Conservation (phyloP, 2,329 filamentous ascomycete species). For the Aaosphaeria pasadenensis region DNA sequence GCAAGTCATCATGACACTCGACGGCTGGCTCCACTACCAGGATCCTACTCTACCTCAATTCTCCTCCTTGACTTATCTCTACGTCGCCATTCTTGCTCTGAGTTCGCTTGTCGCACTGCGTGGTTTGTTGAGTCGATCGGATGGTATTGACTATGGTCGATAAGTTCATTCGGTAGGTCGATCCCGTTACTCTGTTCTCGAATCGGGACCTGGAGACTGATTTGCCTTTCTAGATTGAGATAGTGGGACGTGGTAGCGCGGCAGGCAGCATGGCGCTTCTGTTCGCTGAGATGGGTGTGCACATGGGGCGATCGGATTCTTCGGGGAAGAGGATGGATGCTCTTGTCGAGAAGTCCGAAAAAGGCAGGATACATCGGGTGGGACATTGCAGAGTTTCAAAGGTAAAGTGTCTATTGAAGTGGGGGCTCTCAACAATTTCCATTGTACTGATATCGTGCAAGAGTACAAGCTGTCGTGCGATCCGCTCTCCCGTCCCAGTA, state of each 20-base stretch:
- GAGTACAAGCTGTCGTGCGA: constrained; percentile 52
- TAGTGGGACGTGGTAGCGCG: constrained; percentile 60
- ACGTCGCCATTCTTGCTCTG: constrained; percentile 22
- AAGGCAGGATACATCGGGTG: constrained; percentile 34
- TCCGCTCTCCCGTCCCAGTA: constrained; percentile 46
- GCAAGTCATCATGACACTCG: constrained; percentile 7
- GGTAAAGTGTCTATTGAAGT: constrained; percentile 9
- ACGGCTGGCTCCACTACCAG: constrained; percentile 24
- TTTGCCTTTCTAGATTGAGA: constrained; percentile 46
- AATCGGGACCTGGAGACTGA: constrained; percentile 5
- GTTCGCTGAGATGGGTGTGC: constrained; percentile 55
- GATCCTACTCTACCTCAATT: constrained; percentile 30
- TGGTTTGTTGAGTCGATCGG: background rate
- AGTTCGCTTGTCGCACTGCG: constrained; percentile 22
- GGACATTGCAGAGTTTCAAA: constrained; percentile 39
- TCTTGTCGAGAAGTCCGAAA: constrained; percentile 39
- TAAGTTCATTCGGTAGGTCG: background rate
- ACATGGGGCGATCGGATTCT: constrained; percentile 56
- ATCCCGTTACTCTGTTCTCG: background rate
- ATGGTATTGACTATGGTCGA: background rate
- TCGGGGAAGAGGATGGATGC: constrained; percentile 48
- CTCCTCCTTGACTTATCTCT: constrained; percentile 27
- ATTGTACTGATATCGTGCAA: constrained; percentile 18
- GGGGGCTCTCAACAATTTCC: background rate
- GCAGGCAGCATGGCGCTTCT: constrained; percentile 59